Percentiles rank a stretch among this genome's conserved stretches.
phyloP scores from a whole-genome alignment of 305 asterid genomes.

The Fraxinus nigra region DNA sequence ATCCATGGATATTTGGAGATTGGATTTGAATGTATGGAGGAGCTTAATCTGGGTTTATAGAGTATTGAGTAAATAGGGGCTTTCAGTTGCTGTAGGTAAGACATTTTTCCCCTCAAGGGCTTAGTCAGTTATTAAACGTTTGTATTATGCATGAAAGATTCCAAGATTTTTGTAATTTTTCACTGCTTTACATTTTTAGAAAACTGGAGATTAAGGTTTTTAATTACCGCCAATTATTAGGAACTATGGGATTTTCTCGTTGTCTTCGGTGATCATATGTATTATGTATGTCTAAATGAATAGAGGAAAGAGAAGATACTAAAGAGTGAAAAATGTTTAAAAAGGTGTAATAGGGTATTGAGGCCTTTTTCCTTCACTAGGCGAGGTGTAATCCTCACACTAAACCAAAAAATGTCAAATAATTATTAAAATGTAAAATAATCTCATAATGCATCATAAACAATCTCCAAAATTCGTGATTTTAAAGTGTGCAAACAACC shows the following conservation, averaged over 20 bases:
- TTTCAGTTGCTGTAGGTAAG: not conserved
- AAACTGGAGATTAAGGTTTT: not conserved
- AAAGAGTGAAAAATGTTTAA: not conserved
- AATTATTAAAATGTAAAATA: not conserved
- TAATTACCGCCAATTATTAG: not conserved
- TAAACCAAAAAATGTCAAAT: not conserved
- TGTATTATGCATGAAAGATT: not conserved
- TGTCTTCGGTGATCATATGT: not conserved
- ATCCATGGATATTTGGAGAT: not conserved
- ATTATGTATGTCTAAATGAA: not conserved
- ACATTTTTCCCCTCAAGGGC: not conserved
- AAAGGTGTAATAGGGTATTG: not conserved
- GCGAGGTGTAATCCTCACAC: not conserved
- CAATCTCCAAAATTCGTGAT: not conserved
- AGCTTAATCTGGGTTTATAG: not conserved
- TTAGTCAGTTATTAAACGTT: not conserved
- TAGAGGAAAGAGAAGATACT: not conserved
- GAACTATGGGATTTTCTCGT: not conserved
- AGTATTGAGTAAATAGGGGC: not conserved
- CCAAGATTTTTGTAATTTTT: not conserved
- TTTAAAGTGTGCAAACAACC: not conserved
- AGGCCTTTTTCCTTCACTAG: not conserved
- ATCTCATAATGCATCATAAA: not conserved
- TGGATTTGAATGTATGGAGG: slow-evolving; percentile 4
- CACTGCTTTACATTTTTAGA: not conserved